Conservation (phyloP, 2,329 filamentous ascomycete genomes). For the Aspergillus texensis region DNA sequence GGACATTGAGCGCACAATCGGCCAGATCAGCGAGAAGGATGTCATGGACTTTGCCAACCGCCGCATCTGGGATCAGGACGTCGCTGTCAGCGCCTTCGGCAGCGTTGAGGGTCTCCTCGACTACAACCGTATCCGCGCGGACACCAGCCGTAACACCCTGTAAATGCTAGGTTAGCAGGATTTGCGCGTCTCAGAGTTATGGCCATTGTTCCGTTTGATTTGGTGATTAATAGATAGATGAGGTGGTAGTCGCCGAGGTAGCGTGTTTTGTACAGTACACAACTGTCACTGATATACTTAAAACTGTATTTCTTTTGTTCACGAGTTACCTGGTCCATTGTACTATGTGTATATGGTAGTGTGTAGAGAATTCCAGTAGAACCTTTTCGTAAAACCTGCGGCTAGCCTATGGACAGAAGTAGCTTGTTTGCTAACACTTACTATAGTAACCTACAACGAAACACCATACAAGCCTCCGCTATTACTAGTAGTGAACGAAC, state of each 20-base stretch:
- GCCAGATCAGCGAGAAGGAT: conserved; percentile 88
- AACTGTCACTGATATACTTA: conserved; percentile 36
- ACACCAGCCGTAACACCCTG: conserved; percentile 77
- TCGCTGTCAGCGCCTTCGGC: conserved; percentile 91
- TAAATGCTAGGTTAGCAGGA: conserved; percentile 27
- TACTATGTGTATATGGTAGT: too few relatives aligned
- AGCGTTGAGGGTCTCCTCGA: conserved; percentile 79
- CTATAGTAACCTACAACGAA: too few relatives aligned
- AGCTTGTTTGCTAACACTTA: too few relatives aligned
- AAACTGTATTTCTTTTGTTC: conserved; percentile 30
- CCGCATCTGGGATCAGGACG: conserved; percentile 96
- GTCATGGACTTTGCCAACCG: conserved; percentile 95
- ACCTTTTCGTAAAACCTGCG: neutral
- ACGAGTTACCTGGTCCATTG: neutral
- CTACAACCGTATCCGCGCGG: conserved; percentile 62
- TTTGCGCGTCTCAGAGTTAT: conserved; percentile 26
- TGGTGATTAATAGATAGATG: conserved; percentile 34
- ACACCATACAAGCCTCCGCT: too few relatives aligned
- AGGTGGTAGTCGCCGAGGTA: conserved; percentile 25
- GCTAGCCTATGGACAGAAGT: neutral
- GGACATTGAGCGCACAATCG: conserved; percentile 92
- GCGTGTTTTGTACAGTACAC: conserved; percentile 37
- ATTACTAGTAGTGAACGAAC: neutral
- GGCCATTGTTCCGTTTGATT: conserved; percentile 18
- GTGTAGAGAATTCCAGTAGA: neutral